Evolutionary conservation across 2,329 filamentous ascomycete genomes (phyloP).

Genomic region (Exophiala alcalophila): DNA sequence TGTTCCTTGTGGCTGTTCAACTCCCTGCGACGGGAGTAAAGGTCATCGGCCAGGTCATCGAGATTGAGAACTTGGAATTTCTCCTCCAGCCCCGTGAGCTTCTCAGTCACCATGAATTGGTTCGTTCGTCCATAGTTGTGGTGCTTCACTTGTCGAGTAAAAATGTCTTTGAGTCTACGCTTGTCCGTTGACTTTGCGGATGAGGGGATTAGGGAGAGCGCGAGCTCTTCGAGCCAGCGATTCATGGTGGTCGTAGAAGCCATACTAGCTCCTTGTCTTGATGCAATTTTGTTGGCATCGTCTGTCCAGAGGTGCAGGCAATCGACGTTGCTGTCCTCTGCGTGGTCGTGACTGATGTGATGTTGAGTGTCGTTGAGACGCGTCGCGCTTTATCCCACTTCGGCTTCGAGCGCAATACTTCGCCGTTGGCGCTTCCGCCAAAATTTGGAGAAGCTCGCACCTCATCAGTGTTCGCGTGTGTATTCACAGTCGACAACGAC

Average conservation of each 20-base stretch:
- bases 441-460: too few species aligned
- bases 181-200: slow-evolving; percentile 4
- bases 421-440: too few species aligned
- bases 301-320: slow-evolving; percentile 4
- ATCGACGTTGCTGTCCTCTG: too few species aligned
- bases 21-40: slow-evolving; percentile 58
- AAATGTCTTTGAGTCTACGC: slow-evolving; percentile 23
- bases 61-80: slow-evolving; percentile 78
- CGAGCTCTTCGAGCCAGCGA: slow-evolving; percentile 27
- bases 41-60: slow-evolving; percentile 72
- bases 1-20: slow-evolving; percentile 55
- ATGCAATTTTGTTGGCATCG: slow-evolving; percentile 5
- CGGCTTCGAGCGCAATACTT: too few species aligned
- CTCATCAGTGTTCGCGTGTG: too few species aligned
- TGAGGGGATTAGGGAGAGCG: slow-evolving; percentile 20
- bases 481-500: too few species aligned
- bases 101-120: slow-evolving; percentile 67
- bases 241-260: slow-evolving; percentile 31
- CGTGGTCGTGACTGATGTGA: too few species aligned
- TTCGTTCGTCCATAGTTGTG: slow-evolving; percentile 63
- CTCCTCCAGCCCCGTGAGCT: slow-evolving; percentile 73
- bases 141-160: slow-evolving; percentile 35
- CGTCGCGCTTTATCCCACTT: too few species aligned
- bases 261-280: slow-evolving; percentile 22
- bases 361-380: too few species aligned